Percentiles rank a stretch among this genome's conserved stretches.
phyloP scores from a whole-genome alignment of 768 basidiomycete species.

The Pisolithus microcarpus region DNA sequence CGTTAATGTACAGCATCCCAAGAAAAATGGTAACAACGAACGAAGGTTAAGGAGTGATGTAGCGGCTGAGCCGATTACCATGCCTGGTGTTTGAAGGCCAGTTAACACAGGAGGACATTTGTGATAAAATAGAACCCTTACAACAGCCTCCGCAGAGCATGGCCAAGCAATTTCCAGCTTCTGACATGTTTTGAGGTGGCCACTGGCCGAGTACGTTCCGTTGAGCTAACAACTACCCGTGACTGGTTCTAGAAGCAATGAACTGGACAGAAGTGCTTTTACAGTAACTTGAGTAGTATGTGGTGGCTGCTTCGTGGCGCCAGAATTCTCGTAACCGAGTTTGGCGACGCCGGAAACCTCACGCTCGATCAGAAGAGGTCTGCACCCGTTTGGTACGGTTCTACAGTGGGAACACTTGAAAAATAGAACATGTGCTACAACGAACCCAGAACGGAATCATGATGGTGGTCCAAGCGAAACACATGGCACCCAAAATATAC shows the following conservation, averaged over 20 bases:
- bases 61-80: slow-evolving; percentile 4
- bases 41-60: slow-evolving; percentile 9
- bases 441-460: too few species aligned
- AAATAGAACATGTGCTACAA: too few species aligned
- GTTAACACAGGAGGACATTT: neutral
- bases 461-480: too few species aligned
- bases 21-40: slow-evolving; percentile 4
- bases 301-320: too few species aligned
- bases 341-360: too few species aligned
- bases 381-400: too few species aligned
- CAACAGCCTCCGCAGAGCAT: slow-evolving; percentile 13
- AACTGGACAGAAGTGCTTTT: too few species aligned
- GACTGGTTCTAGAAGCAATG: neutral
- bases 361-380: too few species aligned
- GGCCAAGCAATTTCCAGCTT: slow-evolving; percentile 1
- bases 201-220: neutral
- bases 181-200: slow-evolving; percentile 3
- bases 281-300: too few species aligned
- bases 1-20: neutral
- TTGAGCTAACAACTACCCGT: neutral
- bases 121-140: neutral
- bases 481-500: too few species aligned
- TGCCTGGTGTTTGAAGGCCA: slow-evolving; percentile 1
- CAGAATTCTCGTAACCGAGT: too few species aligned
- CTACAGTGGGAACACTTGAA: too few species aligned